Evolutionary conservation across 257 asterid species (phyloP), one percentile per base, ranked within the genome.

Genomic region (Solanum stenotomum): DNA sequence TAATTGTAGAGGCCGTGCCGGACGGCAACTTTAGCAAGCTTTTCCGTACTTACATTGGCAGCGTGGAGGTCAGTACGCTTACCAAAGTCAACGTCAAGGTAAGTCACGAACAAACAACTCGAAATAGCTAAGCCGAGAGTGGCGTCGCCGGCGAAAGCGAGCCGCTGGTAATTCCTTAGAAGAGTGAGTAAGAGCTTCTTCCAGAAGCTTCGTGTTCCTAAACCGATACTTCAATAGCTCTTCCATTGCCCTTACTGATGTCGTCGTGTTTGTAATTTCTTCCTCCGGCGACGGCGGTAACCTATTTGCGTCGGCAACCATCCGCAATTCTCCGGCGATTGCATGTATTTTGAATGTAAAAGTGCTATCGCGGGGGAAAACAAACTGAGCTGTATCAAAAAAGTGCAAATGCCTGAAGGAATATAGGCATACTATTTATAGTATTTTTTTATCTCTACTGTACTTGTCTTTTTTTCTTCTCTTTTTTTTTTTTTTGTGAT

Each of bases 171-270:
- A 42, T 38, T 23, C 2, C 29, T 23, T 63, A 10, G 98, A 97
- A 25, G 99, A 84, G 88, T 97, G 98, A n/a, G 98, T 95, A 22
- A 97, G 79, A 10, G 98, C 98, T 12, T 93, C 98, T 83, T 94
- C 98, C 2, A 97, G 92, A 65, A 93, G 95, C 88, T 91, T 92
- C 89, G 83, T 92, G 79, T 93, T 89, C 29, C 75, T 63, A 87
- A 94, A 96, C 1, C 84, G 84, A 90, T 95, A 96, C 0, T 87
- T 34, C 16, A 95, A 89, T 1, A 97, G 68, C 1, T 90, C 71
- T 93, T 96, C 98, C 85, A 94, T 95, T 8, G 89, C 91, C 84
- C 25, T 85, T 68, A 95, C 56, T 1, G 93, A 90, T 13, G 93
- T 88, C 4, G 81, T 92, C 92, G 93, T 90, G 90, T 92, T 93